Conservation (phyloP, 73 alveolate species). For the Uronychia binucleata region DNA sequence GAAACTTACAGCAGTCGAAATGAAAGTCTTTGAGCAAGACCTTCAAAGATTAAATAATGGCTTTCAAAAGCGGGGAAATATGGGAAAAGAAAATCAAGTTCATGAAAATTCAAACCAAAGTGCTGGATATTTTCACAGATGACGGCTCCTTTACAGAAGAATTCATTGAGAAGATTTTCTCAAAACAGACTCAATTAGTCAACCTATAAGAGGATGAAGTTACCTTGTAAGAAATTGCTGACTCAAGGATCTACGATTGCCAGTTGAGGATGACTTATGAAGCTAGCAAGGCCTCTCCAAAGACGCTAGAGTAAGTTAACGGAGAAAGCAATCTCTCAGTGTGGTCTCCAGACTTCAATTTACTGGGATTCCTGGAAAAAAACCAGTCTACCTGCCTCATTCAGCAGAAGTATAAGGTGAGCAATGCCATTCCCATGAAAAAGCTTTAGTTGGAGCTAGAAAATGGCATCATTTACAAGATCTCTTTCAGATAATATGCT, state of each 20-base stretch:
- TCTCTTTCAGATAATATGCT: neutral
- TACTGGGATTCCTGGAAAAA: neutral
- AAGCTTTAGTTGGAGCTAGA: neutral
- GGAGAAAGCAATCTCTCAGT: neutral
- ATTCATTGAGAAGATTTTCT: no score
- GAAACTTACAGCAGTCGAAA: no score
- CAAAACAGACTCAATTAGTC: no score
- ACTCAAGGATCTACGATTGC: neutral
- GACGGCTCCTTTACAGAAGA: no score
- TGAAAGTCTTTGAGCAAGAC: no score
- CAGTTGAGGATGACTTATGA: neutral
- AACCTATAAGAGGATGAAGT: neutral
- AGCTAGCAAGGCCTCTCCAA: neutral
- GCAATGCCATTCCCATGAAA: neutral
- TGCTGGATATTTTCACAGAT: no score
- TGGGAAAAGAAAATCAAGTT: no score
- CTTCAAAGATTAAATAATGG: no score
- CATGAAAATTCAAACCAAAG: no score
- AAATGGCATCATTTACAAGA: neutral
- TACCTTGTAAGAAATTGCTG: neutral
- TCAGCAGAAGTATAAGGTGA: neutral
- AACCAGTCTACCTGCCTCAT: neutral
- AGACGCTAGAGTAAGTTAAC: neutral
- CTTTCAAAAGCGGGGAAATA: no score
- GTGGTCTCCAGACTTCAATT: neutral